Evolutionary conservation across 768 basidiomycete genomes (phyloP).

Genomic region (Amanita molliuscula): DNA sequence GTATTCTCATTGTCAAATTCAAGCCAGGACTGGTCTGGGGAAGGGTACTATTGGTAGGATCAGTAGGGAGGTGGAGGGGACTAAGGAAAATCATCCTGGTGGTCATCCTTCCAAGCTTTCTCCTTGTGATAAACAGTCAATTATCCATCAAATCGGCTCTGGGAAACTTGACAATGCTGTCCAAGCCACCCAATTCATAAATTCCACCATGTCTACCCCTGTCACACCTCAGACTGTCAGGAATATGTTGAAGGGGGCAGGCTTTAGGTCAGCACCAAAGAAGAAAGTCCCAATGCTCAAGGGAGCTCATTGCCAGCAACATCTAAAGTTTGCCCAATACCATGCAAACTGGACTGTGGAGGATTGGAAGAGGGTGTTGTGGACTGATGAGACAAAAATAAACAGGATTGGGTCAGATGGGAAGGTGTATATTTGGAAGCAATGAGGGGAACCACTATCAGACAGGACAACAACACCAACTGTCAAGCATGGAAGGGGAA

Average conservation of each 20-base stretch:
- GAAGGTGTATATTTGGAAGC: conserved; percentile 11
- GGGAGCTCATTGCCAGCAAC: conserved; percentile 3
- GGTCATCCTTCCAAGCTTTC: conserved; percentile 4
- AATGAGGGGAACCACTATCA: conserved; percentile 11
- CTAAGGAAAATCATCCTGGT: neutral
- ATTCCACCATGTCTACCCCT: conserved; percentile 9
- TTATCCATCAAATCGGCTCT: conserved; percentile 15
- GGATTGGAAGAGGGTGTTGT: conserved; percentile 17
- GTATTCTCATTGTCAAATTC: conserved; percentile 2
- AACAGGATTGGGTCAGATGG: conserved; percentile 21
- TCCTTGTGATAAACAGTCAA: conserved; percentile 9
- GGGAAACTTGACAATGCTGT: conserved; percentile 13
- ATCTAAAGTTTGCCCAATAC: conserved; percentile 8
- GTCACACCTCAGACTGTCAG: conserved; percentile 13
- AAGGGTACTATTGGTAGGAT: conserved; percentile 2
- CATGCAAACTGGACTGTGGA: conserved; percentile 15
- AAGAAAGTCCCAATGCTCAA: conserved; percentile 14
- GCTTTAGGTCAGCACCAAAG: conserved; percentile 11
- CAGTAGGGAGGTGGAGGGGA: neutral
- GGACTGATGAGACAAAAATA: conserved; percentile 22
- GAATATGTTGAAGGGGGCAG: conserved; percentile 11
- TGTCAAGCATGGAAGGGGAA: conserved; percentile 20
- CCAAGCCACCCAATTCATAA: conserved; percentile 11
- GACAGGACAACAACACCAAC: conserved; percentile 10
- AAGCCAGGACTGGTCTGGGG: neutral